These are phyloP conservation scores for Solanum peruvianum DNA, from an alignment of 257 asterid genomes.

Conservation along the genomic window DNA sequence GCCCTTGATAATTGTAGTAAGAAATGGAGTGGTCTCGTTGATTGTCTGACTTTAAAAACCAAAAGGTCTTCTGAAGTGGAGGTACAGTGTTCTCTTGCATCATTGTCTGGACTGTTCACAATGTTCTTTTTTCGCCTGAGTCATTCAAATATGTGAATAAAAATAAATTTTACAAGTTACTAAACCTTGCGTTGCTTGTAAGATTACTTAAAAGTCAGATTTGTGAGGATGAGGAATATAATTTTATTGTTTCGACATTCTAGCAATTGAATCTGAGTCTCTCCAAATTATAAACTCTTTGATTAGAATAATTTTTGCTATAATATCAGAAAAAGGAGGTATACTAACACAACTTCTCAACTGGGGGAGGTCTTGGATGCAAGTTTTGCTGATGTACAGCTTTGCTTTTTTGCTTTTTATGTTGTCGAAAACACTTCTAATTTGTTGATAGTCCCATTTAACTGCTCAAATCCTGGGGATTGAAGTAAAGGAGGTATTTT, in stretches of 20 bases:
- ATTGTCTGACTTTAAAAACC: constrained; percentile 76
- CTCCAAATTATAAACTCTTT: background rate
- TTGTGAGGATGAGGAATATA: background rate
- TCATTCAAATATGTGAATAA: background rate
- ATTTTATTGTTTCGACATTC: background rate
- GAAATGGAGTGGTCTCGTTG: constrained; percentile 60
- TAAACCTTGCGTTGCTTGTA: background rate
- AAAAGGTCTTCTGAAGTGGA: constrained; percentile 55
- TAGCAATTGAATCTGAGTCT: background rate
- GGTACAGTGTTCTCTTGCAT: constrained; percentile 25
- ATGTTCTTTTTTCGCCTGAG: background rate
- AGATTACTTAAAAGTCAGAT: background rate
- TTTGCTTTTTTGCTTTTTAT: background rate
- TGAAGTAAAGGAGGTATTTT: background rate
- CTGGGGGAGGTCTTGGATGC: background rate
- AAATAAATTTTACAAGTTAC: background rate
- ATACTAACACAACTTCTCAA: background rate
- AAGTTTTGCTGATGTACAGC: background rate
- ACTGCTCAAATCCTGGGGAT: background rate
- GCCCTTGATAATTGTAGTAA: constrained; percentile 58
- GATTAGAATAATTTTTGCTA: background rate
- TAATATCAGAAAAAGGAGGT: background rate
- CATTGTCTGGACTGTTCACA: background rate
- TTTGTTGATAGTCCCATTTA: background rate
- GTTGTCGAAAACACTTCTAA: background rate